A percentile compares a stretch with the other conserved stretches of the same genome.
Conservation (phyloP, 345 rosid species). For the Angophora floribunda region DNA sequence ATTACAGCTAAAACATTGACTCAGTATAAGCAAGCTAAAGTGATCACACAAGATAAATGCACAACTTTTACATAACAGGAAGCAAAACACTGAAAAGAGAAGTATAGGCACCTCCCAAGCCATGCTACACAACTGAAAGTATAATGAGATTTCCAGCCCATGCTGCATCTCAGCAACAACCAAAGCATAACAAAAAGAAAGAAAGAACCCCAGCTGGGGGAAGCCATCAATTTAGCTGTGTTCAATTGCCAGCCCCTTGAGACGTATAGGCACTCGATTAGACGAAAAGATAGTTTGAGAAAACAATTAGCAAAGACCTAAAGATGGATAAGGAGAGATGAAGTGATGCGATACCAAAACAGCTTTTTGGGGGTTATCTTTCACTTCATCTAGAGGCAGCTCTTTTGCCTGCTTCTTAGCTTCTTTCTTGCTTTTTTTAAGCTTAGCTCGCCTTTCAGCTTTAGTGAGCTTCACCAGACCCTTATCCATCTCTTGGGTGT, state of each 20-base stretch:
- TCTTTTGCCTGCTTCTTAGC: slow-evolving; percentile 61
- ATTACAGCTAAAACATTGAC: background rate
- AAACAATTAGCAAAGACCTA: background rate
- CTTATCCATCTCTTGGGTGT: slow-evolving; percentile 5
- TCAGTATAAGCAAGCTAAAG: background rate
- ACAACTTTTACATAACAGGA: background rate
- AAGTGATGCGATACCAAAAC: slow-evolving; percentile 42
- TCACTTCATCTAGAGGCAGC: slow-evolving; percentile 24
- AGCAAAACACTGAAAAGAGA: background rate
- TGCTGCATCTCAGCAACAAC: background rate
- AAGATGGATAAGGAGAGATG: background rate
- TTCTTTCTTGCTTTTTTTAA: slow-evolving; percentile 69
- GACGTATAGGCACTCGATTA: background rate
- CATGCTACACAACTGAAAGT: background rate
- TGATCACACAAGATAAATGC: background rate
- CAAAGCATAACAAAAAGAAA: background rate
- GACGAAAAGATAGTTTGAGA: background rate
- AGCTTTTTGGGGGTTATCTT: slow-evolving; percentile 61
- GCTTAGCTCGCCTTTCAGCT: slow-evolving; percentile 73
- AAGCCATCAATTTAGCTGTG: background rate
- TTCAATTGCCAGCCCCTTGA: background rate
- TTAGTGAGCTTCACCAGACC: slow-evolving; percentile 39
- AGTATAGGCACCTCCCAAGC: background rate
- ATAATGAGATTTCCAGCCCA: background rate
- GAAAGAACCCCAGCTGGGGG: background rate